These are phyloP conservation scores for Leersia perrieri DNA, from an alignment of 176 grass and related monocot species.

Conservation along the genomic window DNA sequence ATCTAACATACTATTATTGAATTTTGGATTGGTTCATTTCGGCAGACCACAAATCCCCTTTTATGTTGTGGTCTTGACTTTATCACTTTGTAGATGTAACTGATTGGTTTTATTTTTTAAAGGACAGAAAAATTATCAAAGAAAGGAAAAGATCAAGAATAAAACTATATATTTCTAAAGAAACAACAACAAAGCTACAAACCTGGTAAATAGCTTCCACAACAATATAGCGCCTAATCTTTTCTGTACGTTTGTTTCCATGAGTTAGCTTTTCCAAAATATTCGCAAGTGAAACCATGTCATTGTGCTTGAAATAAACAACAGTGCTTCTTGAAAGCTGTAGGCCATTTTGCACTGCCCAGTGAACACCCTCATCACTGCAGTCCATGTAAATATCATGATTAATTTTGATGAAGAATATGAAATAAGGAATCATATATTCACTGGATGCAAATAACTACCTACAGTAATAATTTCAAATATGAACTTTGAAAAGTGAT, in stretches of 20 bases:
- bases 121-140: neutral
- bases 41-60: neutral
- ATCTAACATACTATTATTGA: neutral
- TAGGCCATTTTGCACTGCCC: conserved; percentile 61
- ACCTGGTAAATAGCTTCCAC: conserved; percentile 65
- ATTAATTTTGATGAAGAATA: neutral
- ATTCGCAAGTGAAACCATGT: conserved; percentile 51
- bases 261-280: conserved; percentile 51
- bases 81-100: neutral
- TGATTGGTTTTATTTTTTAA: neutral
- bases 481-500: neutral
- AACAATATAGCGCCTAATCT: conserved; percentile 55
- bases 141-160: neutral
- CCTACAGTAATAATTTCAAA: neutral
- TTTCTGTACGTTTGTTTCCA: conserved; percentile 47
- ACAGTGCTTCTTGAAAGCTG: conserved; percentile 61
- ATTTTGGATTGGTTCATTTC: neutral
- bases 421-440: neutral
- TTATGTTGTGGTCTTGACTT: neutral
- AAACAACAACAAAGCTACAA: neutral
- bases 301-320: conserved; percentile 71
- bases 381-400: neutral
- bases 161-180: neutral
- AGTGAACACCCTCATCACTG: conserved; percentile 61
- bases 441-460: neutral